These are phyloP conservation scores for Penicillium nordicum DNA, from an alignment of 2,329 filamentous ascomycete species.

Conservation along the genomic window DNA sequence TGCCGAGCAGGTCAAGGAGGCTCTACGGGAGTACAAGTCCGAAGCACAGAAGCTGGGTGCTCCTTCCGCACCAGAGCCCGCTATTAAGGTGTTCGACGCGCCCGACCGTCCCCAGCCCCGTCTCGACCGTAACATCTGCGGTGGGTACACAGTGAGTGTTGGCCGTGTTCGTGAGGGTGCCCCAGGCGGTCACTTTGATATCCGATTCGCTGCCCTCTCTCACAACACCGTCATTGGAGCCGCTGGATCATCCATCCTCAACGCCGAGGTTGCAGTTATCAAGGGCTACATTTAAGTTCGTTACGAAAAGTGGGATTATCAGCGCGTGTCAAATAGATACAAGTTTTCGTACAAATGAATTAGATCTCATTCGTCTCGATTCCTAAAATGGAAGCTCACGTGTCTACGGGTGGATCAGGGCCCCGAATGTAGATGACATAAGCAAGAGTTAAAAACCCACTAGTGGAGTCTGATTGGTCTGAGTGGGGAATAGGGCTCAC, in stretches of 20 bases:
- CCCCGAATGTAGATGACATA: background rate
- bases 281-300: conserved; percentile 70
- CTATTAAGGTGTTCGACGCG: conserved; percentile 88
- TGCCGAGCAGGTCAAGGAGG: conserved; percentile 72
- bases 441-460: background rate
- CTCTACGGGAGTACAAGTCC: conserved; percentile 73
- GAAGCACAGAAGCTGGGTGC: conserved; percentile 82
- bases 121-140: conserved; percentile 78
- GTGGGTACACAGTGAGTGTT: conserved; percentile 87
- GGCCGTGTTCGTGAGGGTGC: conserved; percentile 82
- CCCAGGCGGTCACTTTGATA: conserved; percentile 77
- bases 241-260: conserved; percentile 91
- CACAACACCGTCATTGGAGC: conserved; percentile 93
- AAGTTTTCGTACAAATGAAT: conserved; percentile 3
- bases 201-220: conserved; percentile 90
- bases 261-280: conserved; percentile 85
- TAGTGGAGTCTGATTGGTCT: conserved; percentile 17
- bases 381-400: conserved; percentile 5
- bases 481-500: conserved; percentile 33
- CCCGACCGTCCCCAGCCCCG: conserved; percentile 86
- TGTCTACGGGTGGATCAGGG: background rate
- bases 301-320: conserved; percentile 17
- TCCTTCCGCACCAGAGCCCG: conserved; percentile 74
- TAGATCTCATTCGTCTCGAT: background rate
- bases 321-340: conserved; percentile 19